phyloP scores from a whole-genome alignment of 169 alveolate genomes.

The Eimeria acervulina region DNA sequence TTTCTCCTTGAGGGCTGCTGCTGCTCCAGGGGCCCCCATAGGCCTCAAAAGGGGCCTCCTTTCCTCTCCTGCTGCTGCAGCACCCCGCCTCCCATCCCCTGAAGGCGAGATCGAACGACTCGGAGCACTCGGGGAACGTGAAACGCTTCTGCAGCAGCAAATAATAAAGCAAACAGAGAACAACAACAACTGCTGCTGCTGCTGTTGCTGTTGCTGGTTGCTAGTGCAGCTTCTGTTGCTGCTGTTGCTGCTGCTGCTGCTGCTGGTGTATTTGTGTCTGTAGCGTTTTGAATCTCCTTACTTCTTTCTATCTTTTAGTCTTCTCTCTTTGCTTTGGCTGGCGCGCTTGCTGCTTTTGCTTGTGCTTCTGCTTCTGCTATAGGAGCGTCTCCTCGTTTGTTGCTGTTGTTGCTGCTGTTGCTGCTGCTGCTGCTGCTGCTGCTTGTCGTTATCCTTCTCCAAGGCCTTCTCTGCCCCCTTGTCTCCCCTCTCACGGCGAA shows the following conservation, averaged over 20 bases:
- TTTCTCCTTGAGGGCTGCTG: slow-evolving; percentile 36
- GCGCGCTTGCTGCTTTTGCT: background rate
- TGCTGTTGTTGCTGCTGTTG: slow-evolving; percentile 87
- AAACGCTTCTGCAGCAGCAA: background rate
- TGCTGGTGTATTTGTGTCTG: background rate
- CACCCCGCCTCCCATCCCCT: background rate
- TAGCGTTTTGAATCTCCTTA: slow-evolving; percentile 75
- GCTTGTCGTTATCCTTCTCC: too few species aligned
- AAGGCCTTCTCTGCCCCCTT: too few species aligned
- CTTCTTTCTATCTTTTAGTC: slow-evolving; percentile 80
- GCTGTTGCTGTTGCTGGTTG: too few species aligned
- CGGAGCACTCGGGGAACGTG: slow-evolving; percentile 50
- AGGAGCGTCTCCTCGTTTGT: slow-evolving; percentile 89
- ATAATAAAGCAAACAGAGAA: background rate
- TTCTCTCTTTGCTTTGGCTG: background rate
- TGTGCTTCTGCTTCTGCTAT: slow-evolving; percentile 81
- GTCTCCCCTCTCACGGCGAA: too few species aligned
- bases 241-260: slow-evolving; percentile 28
- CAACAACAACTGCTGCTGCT: background rate
- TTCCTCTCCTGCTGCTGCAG: background rate
- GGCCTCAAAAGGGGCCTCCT: slow-evolving; percentile 33
- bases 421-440: slow-evolving; percentile 85
- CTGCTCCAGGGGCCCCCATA: slow-evolving; percentile 13
- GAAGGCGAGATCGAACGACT: slow-evolving; percentile 35
- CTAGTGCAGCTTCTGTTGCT: too few species aligned